These are phyloP conservation scores for Amanita molliuscula DNA, from an alignment of 768 basidiomycete species.

Conservation along the genomic window DNA sequence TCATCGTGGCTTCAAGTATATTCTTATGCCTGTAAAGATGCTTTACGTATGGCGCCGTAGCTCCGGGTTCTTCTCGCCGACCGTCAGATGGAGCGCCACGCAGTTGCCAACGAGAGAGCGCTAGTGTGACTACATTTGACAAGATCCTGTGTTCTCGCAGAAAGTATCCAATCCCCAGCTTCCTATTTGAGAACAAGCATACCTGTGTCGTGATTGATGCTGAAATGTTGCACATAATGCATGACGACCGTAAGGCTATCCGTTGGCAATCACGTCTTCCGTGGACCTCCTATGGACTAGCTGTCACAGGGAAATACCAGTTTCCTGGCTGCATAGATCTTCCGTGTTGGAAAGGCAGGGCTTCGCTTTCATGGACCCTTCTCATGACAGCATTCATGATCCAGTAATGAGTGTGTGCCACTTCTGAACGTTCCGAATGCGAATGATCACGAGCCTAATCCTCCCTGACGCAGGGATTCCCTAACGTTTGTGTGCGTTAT, in stretches of 20 bases:
- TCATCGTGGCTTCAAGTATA: slow-evolving; percentile 16
- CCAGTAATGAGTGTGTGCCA: neutral
- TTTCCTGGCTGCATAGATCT: slow-evolving; percentile 1
- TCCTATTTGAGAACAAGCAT: slow-evolving; percentile 10
- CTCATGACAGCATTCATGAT: slow-evolving; percentile 11
- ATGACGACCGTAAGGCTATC: slow-evolving; percentile 1
- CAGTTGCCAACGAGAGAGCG: slow-evolving; percentile 12
- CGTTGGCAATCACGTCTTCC: neutral
- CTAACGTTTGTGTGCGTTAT: neutral
- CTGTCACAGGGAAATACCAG: neutral
- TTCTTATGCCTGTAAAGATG: slow-evolving; percentile 6
- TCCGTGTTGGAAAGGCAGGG: neutral
- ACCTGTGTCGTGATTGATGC: neutral
- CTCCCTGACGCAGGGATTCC: slow-evolving; percentile 1
- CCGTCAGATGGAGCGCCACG: slow-evolving; percentile 20
- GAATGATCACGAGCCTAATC: slow-evolving; percentile 2
- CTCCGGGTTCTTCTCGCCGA: slow-evolving; percentile 24
- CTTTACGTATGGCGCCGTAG: slow-evolving; percentile 37
- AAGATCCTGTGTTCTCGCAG: slow-evolving; percentile 14
- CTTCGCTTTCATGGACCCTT: slow-evolving; percentile 10
- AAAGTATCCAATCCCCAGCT: slow-evolving; percentile 10
- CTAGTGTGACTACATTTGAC: slow-evolving; percentile 15
- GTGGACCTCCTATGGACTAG: neutral
- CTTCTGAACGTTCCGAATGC: slow-evolving; percentile 4
- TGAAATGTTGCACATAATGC: neutral